Conservation (phyloP, 176 grass and related monocot genomes). For the Neostapfia colusana region DNA sequence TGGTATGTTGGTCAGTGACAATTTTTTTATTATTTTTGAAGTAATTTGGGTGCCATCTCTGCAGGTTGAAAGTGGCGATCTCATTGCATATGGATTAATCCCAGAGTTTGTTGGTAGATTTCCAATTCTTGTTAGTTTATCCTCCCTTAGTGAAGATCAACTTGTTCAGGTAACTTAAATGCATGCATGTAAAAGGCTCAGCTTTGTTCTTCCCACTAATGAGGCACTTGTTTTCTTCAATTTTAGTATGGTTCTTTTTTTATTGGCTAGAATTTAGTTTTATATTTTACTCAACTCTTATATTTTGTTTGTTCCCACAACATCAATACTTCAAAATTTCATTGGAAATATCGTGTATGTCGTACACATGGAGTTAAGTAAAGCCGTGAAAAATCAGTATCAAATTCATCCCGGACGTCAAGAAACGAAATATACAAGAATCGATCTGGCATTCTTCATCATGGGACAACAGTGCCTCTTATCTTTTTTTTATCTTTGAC, state of each 20-base stretch:
- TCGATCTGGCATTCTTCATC: too few relatives aligned
- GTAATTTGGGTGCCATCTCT: slow-evolving; percentile 27
- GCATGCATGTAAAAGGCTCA: not conserved
- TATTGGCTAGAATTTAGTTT: not conserved
- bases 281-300: too few relatives aligned
- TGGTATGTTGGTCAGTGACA: not conserved
- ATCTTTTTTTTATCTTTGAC: too few relatives aligned
- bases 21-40: not conserved
- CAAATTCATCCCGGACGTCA: too few relatives aligned
- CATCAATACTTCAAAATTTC: too few relatives aligned
- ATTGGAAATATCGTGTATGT: too few relatives aligned
- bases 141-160: slow-evolving; percentile 63
- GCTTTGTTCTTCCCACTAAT: not conserved
- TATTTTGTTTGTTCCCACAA: too few relatives aligned
- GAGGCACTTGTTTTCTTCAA: not conserved
- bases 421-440: too few relatives aligned
- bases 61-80: slow-evolving; percentile 75
- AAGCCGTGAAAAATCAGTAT: too few relatives aligned
- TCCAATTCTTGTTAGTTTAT: slow-evolving; percentile 76
- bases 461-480: too few relatives aligned
- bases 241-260: slow-evolving; percentile 22
- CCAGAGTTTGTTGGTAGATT: slow-evolving; percentile 80
- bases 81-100: slow-evolving; percentile 71
- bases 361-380: too few relatives aligned
- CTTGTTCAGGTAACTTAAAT: slow-evolving; percentile 61